Base-by-base conservation (phyloP, 2,329 filamentous ascomycete species). In the Alternaria angustiovoidea region DNA sequence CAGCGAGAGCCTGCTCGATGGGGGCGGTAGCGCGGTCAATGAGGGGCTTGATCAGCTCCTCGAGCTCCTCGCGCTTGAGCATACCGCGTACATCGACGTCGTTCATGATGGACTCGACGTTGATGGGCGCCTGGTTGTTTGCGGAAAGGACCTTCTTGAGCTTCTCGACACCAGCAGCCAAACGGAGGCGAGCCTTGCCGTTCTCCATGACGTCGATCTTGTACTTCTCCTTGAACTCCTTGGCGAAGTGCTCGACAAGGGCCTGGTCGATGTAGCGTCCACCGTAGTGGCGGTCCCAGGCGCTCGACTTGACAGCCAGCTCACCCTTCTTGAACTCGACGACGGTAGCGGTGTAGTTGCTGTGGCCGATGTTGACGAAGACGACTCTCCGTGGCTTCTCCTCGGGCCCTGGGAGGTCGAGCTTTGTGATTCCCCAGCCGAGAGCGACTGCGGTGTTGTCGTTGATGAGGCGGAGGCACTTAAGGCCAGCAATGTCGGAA, bases 31-130 rank as follows among this genome's bases (percentile, higher is more conserved):
- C 87, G 69, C 92, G 89, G 71, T 87, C 85, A 36, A 99, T 85
- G 53, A 98, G 85, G 44, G 94, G 93, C 83, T 92, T 88, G 65
- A 97, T 88, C 79, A 99, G 89, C 65, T 90, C 89, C 85, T 99
- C 95, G 59, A 99, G 89, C 78, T 98, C 94, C 76, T 97, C 92
- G 66, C 95, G 91, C 79, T 94, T 97, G 76, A 99, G 86, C 86
- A 96, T 91, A 62, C 91, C 85, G 54, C 88, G 88, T 38, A 97
- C 95, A 79, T 99, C 95, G 63, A 97, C 85, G 79, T 99, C 95
- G 81, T 98, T 96, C 94, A 99, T 98, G 71, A 99, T 85, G 36
- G 94, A 97, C 85, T 99, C 95, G 75, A 99, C 96, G 86, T 94
- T 98, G 80, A 99, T 82, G 51, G 94, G 93, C 18, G 94, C 93